Base-by-base conservation (phyloP, 176 grass and related monocot genomes). In the Oryza nivara region DNA sequence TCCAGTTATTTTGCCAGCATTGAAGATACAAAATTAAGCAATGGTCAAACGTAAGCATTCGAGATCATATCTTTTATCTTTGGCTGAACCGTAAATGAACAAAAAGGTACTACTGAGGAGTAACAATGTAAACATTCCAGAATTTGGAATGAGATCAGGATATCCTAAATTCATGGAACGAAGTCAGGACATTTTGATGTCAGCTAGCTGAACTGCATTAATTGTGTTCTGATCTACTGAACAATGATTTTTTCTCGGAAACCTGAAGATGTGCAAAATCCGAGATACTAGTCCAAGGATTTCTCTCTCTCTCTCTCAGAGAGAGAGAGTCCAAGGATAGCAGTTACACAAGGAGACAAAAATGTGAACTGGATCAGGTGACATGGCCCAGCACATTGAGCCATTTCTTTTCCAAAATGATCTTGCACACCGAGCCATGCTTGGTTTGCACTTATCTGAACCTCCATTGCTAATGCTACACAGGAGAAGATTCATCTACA, bases 301-400 rank as follows among this genome's bases (percentile, higher is more conserved):
- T 56, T 3, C 47, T 14, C 47, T 4, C 11, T 41, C 40, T 2
- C 40, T 41, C 23, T 23, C 23, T 23, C 23, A 11, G 52, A 15
- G 14, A 11, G 52, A n/a, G 19, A 20, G 54, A 61, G 35, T 72
- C 68, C 35, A 45, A 30, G 71, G 10, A 0, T 12, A 30, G 36
- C 15, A 6, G 80, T 72, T 83, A 47, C 54, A 28, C 80, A 83
- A 34, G 56, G 25, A 9, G 80, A 74, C 80, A 35, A 65, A 1
- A 73, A 48, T 15, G 69, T 15, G 52, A 20, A 58, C 2, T 15
- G 6, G 2, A 69, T 36, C 14, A 15, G 2, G 14, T 82, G 49
- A 72, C 65, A 25, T 80, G 30, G 46, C 6, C 48, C 48, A 54
- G 79, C 46, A 14, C 20, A 5, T 0, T 49, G 11, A 47, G 41